Conservation (phyloP, 208 protist genomes). For the Crithidia expoeki region DNA sequence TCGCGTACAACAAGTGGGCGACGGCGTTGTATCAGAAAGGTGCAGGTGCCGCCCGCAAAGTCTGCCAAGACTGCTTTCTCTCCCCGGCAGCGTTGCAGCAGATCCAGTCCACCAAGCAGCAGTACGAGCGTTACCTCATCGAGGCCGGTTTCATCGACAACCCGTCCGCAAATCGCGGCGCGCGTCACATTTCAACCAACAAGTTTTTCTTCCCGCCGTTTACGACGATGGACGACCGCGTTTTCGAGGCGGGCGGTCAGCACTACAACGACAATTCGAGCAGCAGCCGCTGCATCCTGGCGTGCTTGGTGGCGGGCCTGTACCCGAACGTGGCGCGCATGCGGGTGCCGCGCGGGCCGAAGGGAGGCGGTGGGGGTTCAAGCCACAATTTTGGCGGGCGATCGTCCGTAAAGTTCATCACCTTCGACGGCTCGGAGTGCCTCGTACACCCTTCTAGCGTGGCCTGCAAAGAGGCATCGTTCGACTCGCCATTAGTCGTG, state of each 20-base stretch:
- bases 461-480: constrained; percentile 68
- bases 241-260: constrained; percentile 86
- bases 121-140: constrained; percentile 92
- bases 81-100: constrained; percentile 75
- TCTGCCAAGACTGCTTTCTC: constrained; percentile 87
- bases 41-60: constrained; percentile 50
- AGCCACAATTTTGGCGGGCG: constrained; percentile 10
- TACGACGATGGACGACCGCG: constrained; percentile 66
- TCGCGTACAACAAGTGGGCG: constrained; percentile 87
- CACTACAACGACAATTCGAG: constrained; percentile 86
- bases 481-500: constrained; percentile 82
- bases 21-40: constrained; percentile 50
- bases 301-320: constrained; percentile 93
- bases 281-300: constrained; percentile 86
- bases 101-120: constrained; percentile 91
- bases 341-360: constrained; percentile 34
- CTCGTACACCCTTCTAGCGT: constrained; percentile 93
- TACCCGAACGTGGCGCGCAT: constrained; percentile 94
- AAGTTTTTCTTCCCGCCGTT: constrained; percentile 73
- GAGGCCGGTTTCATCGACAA: constrained; percentile 90
- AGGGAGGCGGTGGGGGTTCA: neutral
- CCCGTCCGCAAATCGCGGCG: neutral
- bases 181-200: constrained; percentile 23
- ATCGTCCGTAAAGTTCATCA: constrained; percentile 36
- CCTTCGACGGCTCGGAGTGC: constrained; percentile 87